Evolutionary conservation across 2,329 filamentous ascomycete species (phyloP), one percentile per base, ranked within the genome.

Genomic region (Aspergillus pseudoterreus): DNA sequence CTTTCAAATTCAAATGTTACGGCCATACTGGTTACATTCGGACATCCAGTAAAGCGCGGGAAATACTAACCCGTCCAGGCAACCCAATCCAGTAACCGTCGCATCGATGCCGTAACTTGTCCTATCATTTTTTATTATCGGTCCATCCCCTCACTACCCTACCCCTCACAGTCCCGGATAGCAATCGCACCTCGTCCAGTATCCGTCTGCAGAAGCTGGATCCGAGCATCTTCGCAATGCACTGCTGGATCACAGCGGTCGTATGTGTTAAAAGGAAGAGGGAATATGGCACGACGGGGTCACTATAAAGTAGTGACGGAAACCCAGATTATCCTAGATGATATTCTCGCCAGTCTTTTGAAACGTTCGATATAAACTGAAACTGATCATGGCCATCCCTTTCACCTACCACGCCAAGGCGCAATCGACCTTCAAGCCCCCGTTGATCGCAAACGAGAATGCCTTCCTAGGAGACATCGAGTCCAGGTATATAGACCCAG

Each of bases 361-460:
- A 11, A 3, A 2, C n/a, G 43, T 17, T 22, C 17, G 21, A 24
- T 1, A 39, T 33, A 11, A 21, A 43, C 32, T 12, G 43, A 30
- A 4, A 22, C n/a, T 67, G 39, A 59, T 45, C 56, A 75, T 72
- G 71, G 50, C 71, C 27, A 60, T 67, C 47, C 62, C 66, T 35
- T 76, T 82, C 66, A 75, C 72, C 47, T 78, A 86, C 70, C 81
- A 77, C 66, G 63, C 76, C 46, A 76, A 83, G 62, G 82, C 82
- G 0, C 82, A 86, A 65, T 76, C 74, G 22, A 75, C 71, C 36
- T 86, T 81, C 71, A 82, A 85, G 61, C 83, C 83, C 3, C 84
- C 83, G 5, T 77, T 85, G 44, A 83, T 88, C 54, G 82, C 83
- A 33, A 84, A 85, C 60, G 81, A 86, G 55, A 88, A 88, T 62